Conservation (phyloP, 768 basidiomycete species). For the Flagelloscypha sp. region DNA sequence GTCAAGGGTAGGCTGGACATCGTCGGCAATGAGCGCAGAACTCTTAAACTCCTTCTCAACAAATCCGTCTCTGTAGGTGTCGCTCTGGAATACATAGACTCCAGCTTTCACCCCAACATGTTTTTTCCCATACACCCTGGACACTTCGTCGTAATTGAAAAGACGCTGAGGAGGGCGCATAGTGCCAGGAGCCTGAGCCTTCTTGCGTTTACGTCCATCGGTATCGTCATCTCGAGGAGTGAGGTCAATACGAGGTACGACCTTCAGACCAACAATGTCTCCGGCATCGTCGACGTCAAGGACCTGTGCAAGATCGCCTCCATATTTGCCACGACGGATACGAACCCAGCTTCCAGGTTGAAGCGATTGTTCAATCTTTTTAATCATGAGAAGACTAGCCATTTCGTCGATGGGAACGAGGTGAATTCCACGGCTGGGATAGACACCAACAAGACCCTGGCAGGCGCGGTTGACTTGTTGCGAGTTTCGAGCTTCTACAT, state of each 20-base stretch:
- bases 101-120: conserved; percentile 66
- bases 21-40: conserved; percentile 68
- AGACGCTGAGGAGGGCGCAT: conserved; percentile 85
- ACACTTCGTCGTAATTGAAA: conserved; percentile 90
- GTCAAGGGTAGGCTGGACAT: conserved; percentile 91
- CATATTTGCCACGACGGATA: conserved; percentile 86
- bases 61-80: conserved; percentile 92
- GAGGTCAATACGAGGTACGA: conserved; percentile 96
- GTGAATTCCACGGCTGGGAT: conserved; percentile 68
- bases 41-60: conserved; percentile 93
- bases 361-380: conserved; percentile 84
- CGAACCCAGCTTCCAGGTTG: conserved; percentile 91
- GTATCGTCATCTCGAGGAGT: conserved; percentile 76
- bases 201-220: conserved; percentile 63
- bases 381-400: conserved; percentile 92
- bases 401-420: conserved; percentile 97
- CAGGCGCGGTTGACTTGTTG: conserved; percentile 81
- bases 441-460: conserved; percentile 88
- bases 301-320: conserved; percentile 92
- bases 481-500: conserved; percentile 87
- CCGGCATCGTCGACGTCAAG: conserved; percentile 90
- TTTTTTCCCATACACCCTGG: conserved; percentile 77
- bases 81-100: conserved; percentile 81
- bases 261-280: conserved; percentile 87
- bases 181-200: conserved; percentile 35